phyloP scores from a whole-genome alignment of 208 protist genomes.

The Novymonas esmeraldas region DNA sequence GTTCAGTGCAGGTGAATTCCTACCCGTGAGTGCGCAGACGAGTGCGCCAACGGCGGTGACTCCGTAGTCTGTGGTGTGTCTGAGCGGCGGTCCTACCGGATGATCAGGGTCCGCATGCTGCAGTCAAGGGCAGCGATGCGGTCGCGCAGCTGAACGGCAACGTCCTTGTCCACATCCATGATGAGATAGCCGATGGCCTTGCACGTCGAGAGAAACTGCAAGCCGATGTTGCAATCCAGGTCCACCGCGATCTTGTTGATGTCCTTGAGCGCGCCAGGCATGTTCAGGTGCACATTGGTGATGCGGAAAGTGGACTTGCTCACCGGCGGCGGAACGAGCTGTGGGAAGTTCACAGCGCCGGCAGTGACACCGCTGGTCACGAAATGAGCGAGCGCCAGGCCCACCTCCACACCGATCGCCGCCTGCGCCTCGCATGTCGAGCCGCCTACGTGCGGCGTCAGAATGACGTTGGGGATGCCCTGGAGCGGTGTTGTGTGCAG shows the following conservation, averaged over 20 bases:
- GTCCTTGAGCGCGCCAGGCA: slow-evolving; percentile 89
- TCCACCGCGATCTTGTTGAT: slow-evolving; percentile 91
- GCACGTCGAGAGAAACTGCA: slow-evolving; percentile 77
- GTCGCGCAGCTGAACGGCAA: slow-evolving; percentile 44
- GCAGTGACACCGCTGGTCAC: slow-evolving; percentile 82
- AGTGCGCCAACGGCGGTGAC: too few relatives aligned
- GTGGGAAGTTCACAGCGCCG: slow-evolving; percentile 94
- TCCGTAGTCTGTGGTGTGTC: too few relatives aligned
- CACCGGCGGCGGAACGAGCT: slow-evolving; percentile 65
- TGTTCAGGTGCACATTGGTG: slow-evolving; percentile 92
- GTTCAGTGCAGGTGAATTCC: neutral
- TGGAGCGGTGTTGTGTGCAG: slow-evolving; percentile 70
- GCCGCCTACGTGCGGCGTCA: slow-evolving; percentile 95
- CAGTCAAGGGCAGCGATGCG: slow-evolving; percentile 49
- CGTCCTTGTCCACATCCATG: slow-evolving; percentile 72
- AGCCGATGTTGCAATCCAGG: slow-evolving; percentile 79
- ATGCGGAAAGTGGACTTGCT: slow-evolving; percentile 62
- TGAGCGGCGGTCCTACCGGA: too few relatives aligned
- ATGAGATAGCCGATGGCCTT: slow-evolving; percentile 84
- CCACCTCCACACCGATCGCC: slow-evolving; percentile 92
- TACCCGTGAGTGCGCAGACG: too few relatives aligned
- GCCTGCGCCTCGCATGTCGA: slow-evolving; percentile 93
- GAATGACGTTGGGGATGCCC: slow-evolving; percentile 92
- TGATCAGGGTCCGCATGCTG: slow-evolving; percentile 67
- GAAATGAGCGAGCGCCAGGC: slow-evolving; percentile 78